Evolutionary conservation across 139 green algal species (phyloP).

Genomic region (Chlorella sp.): DNA sequence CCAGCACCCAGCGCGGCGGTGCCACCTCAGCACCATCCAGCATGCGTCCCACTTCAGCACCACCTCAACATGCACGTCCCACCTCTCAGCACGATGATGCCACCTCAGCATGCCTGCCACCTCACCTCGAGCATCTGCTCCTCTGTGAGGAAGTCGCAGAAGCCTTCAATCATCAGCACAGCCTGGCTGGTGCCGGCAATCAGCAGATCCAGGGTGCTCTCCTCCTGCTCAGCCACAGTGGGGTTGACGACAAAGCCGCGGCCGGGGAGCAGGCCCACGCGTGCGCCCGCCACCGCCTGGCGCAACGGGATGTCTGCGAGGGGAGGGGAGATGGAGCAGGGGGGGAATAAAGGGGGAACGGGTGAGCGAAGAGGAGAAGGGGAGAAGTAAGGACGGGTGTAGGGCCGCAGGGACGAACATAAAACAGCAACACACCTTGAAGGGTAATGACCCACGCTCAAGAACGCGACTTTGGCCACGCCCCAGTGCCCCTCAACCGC

Average conservation of each 20-base stretch:
- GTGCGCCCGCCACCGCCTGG: constrained; percentile 86
- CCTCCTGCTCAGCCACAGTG: constrained; percentile 70
- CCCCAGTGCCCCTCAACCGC: too few species aligned
- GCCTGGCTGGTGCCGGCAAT: constrained; percentile 92
- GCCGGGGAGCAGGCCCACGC: constrained; percentile 78
- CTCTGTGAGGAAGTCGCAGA: constrained; percentile 92
- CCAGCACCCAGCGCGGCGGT: neutral
- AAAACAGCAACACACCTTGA: too few species aligned
- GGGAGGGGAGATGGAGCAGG: neutral
- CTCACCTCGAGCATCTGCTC: constrained; percentile 87
- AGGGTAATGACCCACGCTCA: too few species aligned
- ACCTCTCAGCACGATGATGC: too few species aligned
- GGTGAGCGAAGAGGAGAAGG: neutral
- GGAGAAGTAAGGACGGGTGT: neutral
- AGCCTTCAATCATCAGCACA: constrained; percentile 99
- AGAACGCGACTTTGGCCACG: too few species aligned
- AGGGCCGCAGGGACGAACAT: too few species aligned
- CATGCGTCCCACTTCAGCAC: too few species aligned
- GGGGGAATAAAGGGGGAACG: neutral
- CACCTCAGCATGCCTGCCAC: too few species aligned
- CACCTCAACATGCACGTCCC: too few species aligned
- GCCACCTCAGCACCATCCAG: neutral
- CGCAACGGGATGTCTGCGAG: constrained; percentile 82
- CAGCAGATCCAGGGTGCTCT: constrained; percentile 77
- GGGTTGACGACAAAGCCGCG: constrained; percentile 88